Percentiles rank a stretch among this genome's conserved stretches.
Conservation (phyloP, 106 monocot species). For the Platanthera zijinensis region DNA sequence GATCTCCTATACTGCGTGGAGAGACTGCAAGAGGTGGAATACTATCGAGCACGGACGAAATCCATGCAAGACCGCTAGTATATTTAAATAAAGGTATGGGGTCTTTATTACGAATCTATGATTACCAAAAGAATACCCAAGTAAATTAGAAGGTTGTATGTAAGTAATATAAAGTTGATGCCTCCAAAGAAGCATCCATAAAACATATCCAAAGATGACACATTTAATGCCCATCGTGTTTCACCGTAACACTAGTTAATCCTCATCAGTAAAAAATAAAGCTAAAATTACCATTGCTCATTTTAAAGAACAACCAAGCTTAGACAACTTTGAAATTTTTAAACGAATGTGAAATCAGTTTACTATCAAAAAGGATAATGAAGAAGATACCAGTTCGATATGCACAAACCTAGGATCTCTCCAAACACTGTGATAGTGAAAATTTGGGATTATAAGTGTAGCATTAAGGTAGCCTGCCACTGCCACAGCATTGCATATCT, state of each 20-base stretch:
- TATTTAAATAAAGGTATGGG: no score
- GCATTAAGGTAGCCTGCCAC: conserved; percentile 96
- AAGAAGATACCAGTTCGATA: background rate
- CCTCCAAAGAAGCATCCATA: background rate
- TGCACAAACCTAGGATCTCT: conserved; percentile 75
- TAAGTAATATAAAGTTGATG: no score
- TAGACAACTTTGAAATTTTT: background rate
- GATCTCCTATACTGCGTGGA: no score
- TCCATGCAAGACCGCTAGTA: no score
- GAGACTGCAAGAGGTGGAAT: no score
- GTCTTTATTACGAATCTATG: no score
- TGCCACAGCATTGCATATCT: conserved; percentile 99
- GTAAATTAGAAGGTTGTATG: no score
- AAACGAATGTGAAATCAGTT: background rate
- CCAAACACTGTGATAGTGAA: conserved; percentile 97
- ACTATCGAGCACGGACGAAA: no score
- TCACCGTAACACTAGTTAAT: background rate
- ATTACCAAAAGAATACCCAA: no score
- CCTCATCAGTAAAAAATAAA: background rate
- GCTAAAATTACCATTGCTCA: background rate
- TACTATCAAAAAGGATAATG: background rate
- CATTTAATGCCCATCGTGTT: background rate
- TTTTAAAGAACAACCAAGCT: background rate
- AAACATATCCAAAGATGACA: background rate
- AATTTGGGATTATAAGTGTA: conserved; percentile 91